Conservation (phyloP, 768 basidiomycete genomes). For the Mrakia gelida region DNA sequence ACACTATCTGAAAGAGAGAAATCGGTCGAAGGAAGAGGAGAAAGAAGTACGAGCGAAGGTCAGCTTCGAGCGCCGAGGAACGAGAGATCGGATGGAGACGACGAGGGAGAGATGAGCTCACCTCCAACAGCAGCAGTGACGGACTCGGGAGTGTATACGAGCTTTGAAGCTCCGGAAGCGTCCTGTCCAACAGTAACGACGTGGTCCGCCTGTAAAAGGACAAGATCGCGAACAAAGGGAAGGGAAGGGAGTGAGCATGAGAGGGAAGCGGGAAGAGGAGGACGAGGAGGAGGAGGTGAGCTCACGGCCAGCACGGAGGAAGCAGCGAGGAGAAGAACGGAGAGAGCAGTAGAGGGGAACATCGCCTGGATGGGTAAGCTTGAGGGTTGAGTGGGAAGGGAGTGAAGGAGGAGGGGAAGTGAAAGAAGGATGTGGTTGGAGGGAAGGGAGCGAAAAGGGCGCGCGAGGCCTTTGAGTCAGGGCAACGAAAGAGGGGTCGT, state of each 20-base stretch:
- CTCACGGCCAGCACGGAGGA: conserved; percentile 7
- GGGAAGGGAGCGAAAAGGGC: neutral
- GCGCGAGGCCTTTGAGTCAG: neutral
- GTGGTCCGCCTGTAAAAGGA: neutral
- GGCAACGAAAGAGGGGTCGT: neutral
- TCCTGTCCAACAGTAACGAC: conserved; percentile 1
- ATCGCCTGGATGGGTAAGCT: neutral
- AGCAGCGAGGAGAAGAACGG: neutral
- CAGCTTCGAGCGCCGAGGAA: neutral
- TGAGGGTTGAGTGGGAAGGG: neutral
- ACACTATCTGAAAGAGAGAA: neutral
- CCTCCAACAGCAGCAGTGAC: neutral
- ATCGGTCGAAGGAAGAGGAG: too few species aligned
- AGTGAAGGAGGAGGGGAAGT: neutral
- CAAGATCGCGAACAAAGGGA: neutral
- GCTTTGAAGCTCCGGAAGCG: neutral
- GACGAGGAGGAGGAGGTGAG: neutral
- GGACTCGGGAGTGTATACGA: neutral
- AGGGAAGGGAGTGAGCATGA: neutral
- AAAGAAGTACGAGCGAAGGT: neutral
- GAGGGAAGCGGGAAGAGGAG: neutral
- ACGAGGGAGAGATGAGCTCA: neutral
- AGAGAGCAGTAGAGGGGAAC: neutral
- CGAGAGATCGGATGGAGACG: neutral
- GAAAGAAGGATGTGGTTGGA: neutral